Evolutionary conservation across 192 early-diverging fungal species (phyloP).

Genomic region (Backusella westeae): DNA sequence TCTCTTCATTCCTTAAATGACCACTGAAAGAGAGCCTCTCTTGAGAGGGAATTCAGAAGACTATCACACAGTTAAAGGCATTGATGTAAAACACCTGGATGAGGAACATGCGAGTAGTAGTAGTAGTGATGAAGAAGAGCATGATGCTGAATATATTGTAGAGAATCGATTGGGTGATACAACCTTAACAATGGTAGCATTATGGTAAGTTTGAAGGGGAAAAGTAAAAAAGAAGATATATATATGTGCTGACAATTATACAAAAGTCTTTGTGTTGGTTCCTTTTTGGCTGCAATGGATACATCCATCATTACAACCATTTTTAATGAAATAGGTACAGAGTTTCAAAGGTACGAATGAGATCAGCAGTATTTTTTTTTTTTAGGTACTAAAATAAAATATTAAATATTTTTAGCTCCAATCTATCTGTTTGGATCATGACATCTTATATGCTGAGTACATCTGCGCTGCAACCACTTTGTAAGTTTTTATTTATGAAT

Average conservation of each 20-base stretch:
- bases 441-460: slow-evolving; percentile 33
- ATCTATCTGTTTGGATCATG: slow-evolving; percentile 27
- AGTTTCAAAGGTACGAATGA: slow-evolving; percentile 26
- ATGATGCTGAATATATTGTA: slow-evolving; percentile 5
- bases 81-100: background rate
- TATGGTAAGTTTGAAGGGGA: background rate
- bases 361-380: background rate
- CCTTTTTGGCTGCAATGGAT: slow-evolving; percentile 28
- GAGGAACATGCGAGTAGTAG: background rate
- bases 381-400: background rate
- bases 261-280: slow-evolving; percentile 26
- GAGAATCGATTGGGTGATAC: slow-evolving; percentile 1
- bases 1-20: background rate
- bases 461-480: slow-evolving; percentile 30
- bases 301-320: slow-evolving; percentile 31
- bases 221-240: too few species aligned
- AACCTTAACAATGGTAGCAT: background rate
- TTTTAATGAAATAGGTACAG: slow-evolving; percentile 33
- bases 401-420: slow-evolving; percentile 14
- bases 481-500: slow-evolving; percentile 11
- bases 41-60: background rate
- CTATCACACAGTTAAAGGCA: background rate
- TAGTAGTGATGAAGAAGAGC: background rate
- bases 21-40: background rate
- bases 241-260: too few species aligned